A percentile compares a stretch with the other conserved stretches of the same genome.
phyloP scores from a whole-genome alignment of 1,139 yeast species.

The Blastobotrys persicus region DNA sequence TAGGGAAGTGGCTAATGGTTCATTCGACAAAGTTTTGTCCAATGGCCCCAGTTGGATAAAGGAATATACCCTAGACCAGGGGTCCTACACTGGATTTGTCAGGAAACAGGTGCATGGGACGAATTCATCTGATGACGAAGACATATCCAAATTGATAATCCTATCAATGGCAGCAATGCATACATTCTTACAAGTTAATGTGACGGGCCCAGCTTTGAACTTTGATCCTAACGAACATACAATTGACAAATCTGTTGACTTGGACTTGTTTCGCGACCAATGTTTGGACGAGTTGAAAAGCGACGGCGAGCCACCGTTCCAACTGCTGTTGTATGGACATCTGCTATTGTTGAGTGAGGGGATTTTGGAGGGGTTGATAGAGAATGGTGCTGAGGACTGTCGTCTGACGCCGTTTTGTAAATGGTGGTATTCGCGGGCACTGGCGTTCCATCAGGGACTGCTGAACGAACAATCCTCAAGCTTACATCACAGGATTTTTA shows the following conservation, averaged over 20 bases:
- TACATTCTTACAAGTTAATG: slow-evolving; percentile 70
- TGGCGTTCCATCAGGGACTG: slow-evolving; percentile 38
- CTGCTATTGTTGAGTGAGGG: slow-evolving; percentile 31
- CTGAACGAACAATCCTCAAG: slow-evolving; percentile 13
- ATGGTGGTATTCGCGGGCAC: slow-evolving; percentile 39
- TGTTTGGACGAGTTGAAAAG: slow-evolving; percentile 21
- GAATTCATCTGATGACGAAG: not conserved
- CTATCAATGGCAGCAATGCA: slow-evolving; percentile 50
- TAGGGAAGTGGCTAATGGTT: not conserved
- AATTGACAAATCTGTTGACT: slow-evolving; percentile 15
- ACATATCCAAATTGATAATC: not conserved
- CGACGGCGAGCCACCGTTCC: slow-evolving; percentile 39
- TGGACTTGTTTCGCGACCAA: slow-evolving; percentile 15
- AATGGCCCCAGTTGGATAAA: not conserved
- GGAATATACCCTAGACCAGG: not conserved
- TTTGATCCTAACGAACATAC: slow-evolving; percentile 31
- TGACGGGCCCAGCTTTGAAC: slow-evolving; percentile 73
- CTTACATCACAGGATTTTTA: slow-evolving; percentile 32
- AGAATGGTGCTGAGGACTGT: slow-evolving; percentile 9
- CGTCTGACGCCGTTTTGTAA: slow-evolving; percentile 21
- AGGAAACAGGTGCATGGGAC: slow-evolving; percentile 17
- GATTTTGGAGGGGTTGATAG: slow-evolving; percentile 23
- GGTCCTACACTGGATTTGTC: slow-evolving; percentile 16
- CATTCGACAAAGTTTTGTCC: not conserved
- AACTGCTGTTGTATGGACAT: slow-evolving; percentile 34